Base-by-base conservation (phyloP, 768 basidiomycete species). In the Leccinum truebloodii region DNA sequence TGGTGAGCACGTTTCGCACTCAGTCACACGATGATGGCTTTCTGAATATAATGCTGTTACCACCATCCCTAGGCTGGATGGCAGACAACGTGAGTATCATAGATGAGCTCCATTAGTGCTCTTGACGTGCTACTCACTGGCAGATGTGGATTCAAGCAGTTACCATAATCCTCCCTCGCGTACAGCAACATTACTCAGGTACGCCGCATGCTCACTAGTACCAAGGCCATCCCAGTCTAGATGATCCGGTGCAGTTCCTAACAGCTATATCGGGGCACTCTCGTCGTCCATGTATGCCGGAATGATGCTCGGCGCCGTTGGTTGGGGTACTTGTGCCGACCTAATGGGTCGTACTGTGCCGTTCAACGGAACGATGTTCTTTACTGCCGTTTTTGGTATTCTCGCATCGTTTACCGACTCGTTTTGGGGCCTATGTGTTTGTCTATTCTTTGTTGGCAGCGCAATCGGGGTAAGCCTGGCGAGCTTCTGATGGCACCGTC, bases 251-350 rank as follows among this genome's bases (percentile, higher is more conserved):
- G 54, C 49, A 88, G 90, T 92, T 7, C 83, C 86, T 32, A 88
- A 94, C 71, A 81, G 79, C 52, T 85, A 85, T 63, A 91, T 95
- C 54, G 96, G 95, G 26, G 72, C 82, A 1, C 76, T 98, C 14
- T 95, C 94, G 0, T 92, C 94, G 3, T 87, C 90, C 3, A 94
- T 93, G 84, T 95, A 94, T 70, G 86, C 83, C 10, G 93, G 96
- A n/a, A 98, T 98, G 96, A 97, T 98, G 94, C 70, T 97, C 55
- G 93, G 95, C 1, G 90, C 92, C 1, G 76, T 95, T 7, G 90
- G 89, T 4, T 95, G 95, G 95, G 95, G 95, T 59, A 88, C 91
- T 20, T 94, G 92, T 63, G 95, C 95, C 12, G 96, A 98, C 74
- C 75, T 96, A 5, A 77, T 92, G 69, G 97, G 97, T 2, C 87